Evolutionary conservation across 495 filamentous ascomycete species (phyloP), one percentile per base, ranked within the genome.

Genomic region (Penicillium bialowiezense): DNA sequence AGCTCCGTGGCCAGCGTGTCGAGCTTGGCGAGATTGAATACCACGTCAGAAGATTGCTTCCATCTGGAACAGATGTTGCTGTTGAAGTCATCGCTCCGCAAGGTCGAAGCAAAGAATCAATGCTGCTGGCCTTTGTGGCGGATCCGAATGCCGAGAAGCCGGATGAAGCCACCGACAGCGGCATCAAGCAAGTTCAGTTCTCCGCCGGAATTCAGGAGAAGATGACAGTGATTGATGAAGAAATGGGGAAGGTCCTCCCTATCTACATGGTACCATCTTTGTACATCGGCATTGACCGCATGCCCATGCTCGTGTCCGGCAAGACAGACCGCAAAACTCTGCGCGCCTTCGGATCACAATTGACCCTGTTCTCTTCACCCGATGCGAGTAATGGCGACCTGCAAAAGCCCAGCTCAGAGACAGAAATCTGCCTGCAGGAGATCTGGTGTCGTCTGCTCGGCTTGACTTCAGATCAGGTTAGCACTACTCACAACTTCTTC

Each of bases 401-500:
- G 6, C 38, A 36, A 38, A 17, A 31, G 41, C 44, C 36, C 4
- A 37, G 13, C 13, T 48, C 43, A 1, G 37, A 37, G n/a, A 34
- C 39, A 20, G 55, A 60, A 19, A 23, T 42, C 4, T 12, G 32
- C 6, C 47, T 65, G 13, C 56, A 49, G 36, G 9, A 41, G 18
- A 24, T 58, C 19, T 58, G 50, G 54, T 39, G 48, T 15, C 26
- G 50, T 13, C 48, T 62, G 0, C 55, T 61, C 2, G 38, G 35
- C 5, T 24, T 55, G 6, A 21, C 47, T 2, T 18, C 40, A 14
- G 72, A 46, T 2, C 38, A 24, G 26, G 13, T 81, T 24, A 62
- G 64, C 3, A 56, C 69, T 6, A 62, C 69, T 19, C 70, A 76
- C 51, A 71, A 61, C 54, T 81, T 83, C 54, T 76, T 82, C 61